Percentiles rank a stretch among this genome's conserved stretches.
Evolutionary conservation across 2,329 filamentous ascomycete genomes (phyloP).

Genomic region (Sarocladiaceae sp.): DNA sequence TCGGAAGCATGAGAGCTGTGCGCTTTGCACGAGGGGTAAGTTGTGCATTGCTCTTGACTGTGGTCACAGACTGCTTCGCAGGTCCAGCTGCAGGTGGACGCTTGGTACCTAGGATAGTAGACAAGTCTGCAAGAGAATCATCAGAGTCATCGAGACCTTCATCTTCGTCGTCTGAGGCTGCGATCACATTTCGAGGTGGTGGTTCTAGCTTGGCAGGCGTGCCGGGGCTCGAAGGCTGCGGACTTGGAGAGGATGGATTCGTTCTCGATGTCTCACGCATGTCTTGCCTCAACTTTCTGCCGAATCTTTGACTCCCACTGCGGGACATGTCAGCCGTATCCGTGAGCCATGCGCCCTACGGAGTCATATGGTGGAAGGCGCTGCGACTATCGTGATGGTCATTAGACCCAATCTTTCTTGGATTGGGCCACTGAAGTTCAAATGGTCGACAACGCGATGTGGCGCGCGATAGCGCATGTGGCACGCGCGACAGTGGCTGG

Average conservation of each 20-base stretch:
- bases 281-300: not conserved
- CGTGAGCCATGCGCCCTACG: not conserved
- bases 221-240: not conserved
- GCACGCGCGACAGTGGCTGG: not conserved
- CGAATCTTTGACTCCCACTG: not conserved
- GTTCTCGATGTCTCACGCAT: not conserved
- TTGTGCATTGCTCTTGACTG: slow-evolving; percentile 20
- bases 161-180: slow-evolving; percentile 49
- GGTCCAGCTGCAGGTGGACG: slow-evolving; percentile 15
- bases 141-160: slow-evolving; percentile 50
- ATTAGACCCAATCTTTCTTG: too few species aligned
- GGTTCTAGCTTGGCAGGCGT: not conserved
- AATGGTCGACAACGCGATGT: not conserved
- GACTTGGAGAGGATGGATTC: not conserved
- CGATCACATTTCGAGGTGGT: slow-evolving; percentile 6
- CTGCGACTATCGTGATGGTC: too few species aligned
- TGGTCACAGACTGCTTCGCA: slow-evolving; percentile 4
- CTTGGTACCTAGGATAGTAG: slow-evolving; percentile 24
- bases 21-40: slow-evolving; percentile 46
- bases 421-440: too few species aligned
- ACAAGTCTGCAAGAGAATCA: slow-evolving; percentile 53
- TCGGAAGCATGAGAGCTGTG: slow-evolving; percentile 32
- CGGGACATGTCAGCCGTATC: not conserved
- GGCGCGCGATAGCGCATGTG: not conserved
- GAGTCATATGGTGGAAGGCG: not conserved